Base-by-base conservation (phyloP, 2,329 filamentous ascomycete genomes). In the Cordyceps farinosa region DNA sequence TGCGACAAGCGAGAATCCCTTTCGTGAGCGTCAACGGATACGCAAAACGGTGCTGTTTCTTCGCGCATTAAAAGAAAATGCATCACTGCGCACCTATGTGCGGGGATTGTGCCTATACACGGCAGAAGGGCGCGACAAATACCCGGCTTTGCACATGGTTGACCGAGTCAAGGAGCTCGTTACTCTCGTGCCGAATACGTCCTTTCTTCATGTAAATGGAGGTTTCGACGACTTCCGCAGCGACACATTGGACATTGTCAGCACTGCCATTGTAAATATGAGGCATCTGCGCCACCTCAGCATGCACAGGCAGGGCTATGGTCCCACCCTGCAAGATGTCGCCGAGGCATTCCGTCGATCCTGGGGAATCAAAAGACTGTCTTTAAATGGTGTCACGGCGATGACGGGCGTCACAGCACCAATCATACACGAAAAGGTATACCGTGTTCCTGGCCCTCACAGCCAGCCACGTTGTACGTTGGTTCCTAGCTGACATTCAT, bases 1-100 rank as follows among this genome's bases (percentile, higher is more conserved):
- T 32, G 53, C 53, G 27, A 55, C 53, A 10, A 55, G 53, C 53
- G 53, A 55, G 53, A 55, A 55, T 13, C 53, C 53, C 5, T 55
- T 55, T 22, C 53, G 53, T 22, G 53, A 55, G 53, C 53, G 53
- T 3, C 53, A 55, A 27, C 36, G 53, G 15, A 29, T 44, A 17
- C 53, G 38, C 27, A 55, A 55, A 22, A 55, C 53, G 53, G 53
- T 8, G 27, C 38, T 55, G 4, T 57, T 57, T 15, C 54, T 47
- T 3, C 54, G 54, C 17, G n/a, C 54, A 27, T 27, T 57, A 3
- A 34, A 27, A 17, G 54, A 57, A 3, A 38, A 34, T 11, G 27
- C 27, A 15, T 11, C 17, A 4, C 42, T 57, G 2, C 30, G 54
- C 29, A 17, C 10, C 30, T 30, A 57, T 27, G 30, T 57, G 15